Percentiles rank a stretch among this genome's conserved stretches.
Conservation (phyloP, 2,329 filamentous ascomycete species). For the Colletotrichum sp. region DNA sequence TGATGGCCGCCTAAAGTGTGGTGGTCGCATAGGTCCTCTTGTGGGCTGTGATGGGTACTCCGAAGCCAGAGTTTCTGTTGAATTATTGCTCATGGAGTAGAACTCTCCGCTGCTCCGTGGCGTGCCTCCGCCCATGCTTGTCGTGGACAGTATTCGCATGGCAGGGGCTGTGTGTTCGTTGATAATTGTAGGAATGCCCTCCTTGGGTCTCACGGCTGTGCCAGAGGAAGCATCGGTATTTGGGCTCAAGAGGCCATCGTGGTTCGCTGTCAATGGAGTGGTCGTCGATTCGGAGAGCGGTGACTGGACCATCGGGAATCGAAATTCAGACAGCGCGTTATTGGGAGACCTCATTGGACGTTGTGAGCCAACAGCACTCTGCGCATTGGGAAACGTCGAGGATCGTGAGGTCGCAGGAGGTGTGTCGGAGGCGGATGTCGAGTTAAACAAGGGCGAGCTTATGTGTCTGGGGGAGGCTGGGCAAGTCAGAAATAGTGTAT, state of each 20-base stretch:
- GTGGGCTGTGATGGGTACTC: constrained; percentile 70
- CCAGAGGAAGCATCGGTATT: constrained; percentile 23
- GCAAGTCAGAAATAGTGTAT: background rate
- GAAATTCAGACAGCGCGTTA: constrained; percentile 59
- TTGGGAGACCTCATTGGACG: constrained; percentile 46
- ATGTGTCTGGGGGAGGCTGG: constrained; percentile 45
- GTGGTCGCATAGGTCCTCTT: constrained; percentile 44
- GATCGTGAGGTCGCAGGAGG: constrained; percentile 45
- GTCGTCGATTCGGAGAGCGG: constrained; percentile 39
- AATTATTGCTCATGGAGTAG: constrained; percentile 94
- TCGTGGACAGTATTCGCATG: constrained; percentile 76
- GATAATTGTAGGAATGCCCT: constrained; percentile 50
- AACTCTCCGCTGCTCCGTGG: constrained; percentile 93
- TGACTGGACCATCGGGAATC: constrained; percentile 57
- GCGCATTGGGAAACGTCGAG: constrained; percentile 52
- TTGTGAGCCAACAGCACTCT: constrained; percentile 38
- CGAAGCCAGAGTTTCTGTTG: constrained; percentile 89
- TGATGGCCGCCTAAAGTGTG: constrained; percentile 53
- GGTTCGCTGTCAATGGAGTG: constrained; percentile 31
- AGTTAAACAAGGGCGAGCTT: constrained; percentile 58
- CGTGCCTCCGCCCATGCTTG: constrained; percentile 77
- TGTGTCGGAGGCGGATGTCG: constrained; percentile 59
- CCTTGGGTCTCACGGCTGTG: constrained; percentile 46
- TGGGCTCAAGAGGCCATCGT: constrained; percentile 48
- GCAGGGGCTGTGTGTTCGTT: constrained; percentile 65